Percentiles rank a stretch among this genome's conserved stretches.
phyloP scores from a whole-genome alignment of 108 stramenopile genomes.

The Bacterosira constricta region DNA sequence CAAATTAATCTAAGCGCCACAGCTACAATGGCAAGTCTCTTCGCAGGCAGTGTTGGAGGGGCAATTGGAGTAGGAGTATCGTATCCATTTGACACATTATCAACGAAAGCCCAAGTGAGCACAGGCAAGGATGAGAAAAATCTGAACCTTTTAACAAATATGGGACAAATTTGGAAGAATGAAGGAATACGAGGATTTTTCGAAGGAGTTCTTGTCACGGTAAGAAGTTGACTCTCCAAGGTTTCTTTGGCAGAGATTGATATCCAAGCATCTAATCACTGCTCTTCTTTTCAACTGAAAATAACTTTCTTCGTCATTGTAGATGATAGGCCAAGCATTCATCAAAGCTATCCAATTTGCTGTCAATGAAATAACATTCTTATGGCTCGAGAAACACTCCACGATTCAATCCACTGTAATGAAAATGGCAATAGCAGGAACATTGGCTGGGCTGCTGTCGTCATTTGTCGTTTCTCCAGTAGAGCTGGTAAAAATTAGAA shows the following conservation, averaged over 20 bases:
- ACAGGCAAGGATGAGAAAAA: slow-evolving; percentile 18
- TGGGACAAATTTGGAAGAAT: slow-evolving; percentile 32
- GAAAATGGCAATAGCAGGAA: slow-evolving; percentile 52
- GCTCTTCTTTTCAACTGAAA: neutral
- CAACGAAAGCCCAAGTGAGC: slow-evolving; percentile 55
- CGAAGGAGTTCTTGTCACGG: slow-evolving; percentile 55
- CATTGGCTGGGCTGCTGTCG: slow-evolving; percentile 57
- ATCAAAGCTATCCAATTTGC: slow-evolving; percentile 71
- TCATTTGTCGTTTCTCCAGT: slow-evolving; percentile 62
- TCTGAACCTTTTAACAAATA: slow-evolving; percentile 17
- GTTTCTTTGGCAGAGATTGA: too few relatives aligned
- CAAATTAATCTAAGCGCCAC: slow-evolving; percentile 19
- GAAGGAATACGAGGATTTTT: slow-evolving; percentile 61
- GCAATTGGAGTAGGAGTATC: slow-evolving; percentile 61
- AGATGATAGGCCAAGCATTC: slow-evolving; percentile 70
- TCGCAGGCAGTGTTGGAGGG: slow-evolving; percentile 63
- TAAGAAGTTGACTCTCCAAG: slow-evolving; percentile 16
- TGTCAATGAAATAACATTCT: slow-evolving; percentile 52
- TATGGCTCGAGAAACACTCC: slow-evolving; percentile 28
- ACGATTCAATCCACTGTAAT: slow-evolving; percentile 23
- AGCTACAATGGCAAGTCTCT: slow-evolving; percentile 29
- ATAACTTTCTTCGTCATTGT: neutral
- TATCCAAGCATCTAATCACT: too few relatives aligned
- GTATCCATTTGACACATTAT: slow-evolving; percentile 61
- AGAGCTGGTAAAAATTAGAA: slow-evolving; percentile 60